A percentile compares a stretch with the other conserved stretches of the same genome.
Evolutionary conservation across 2,329 filamentous ascomycete genomes (phyloP).

Genomic region (Fusarium veterinarium): DNA sequence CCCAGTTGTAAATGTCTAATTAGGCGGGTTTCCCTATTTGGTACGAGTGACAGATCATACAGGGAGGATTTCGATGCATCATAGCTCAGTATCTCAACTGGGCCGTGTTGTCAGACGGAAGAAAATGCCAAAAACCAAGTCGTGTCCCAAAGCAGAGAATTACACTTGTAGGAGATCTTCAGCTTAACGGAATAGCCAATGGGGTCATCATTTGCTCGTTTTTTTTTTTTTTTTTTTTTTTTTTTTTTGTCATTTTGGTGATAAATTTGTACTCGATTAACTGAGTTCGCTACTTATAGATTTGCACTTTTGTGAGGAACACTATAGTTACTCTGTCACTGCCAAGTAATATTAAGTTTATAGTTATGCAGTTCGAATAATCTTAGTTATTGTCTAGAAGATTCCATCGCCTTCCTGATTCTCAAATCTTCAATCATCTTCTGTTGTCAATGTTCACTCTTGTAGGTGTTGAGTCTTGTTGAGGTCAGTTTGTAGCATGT

Average conservation of each 20-base stretch:
- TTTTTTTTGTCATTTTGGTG: background rate
- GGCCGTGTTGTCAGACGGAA: background rate
- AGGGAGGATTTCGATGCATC: background rate
- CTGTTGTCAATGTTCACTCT: background rate
- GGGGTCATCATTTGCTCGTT: background rate
- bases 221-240: too few relatives aligned
- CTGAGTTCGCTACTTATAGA: background rate
- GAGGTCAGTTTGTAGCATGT: background rate
- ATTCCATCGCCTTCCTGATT: background rate
- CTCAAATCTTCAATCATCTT: background rate
- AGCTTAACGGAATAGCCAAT: too few relatives aligned
- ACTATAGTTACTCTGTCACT: background rate
- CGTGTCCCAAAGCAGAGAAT: background rate
- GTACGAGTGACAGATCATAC: background rate
- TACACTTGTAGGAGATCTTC: background rate
- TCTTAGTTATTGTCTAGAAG: background rate
- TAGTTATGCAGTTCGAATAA: background rate
- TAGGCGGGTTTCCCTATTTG: background rate
- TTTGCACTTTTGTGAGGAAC: background rate
- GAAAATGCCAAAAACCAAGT: background rate
- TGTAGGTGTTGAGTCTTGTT: background rate
- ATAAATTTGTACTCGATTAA: background rate
- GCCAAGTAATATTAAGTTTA: background rate
- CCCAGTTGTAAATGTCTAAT: background rate
- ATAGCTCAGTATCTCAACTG: background rate